Conservation (phyloP, 2,329 filamentous ascomycete genomes). For the Onygenales sp. region DNA sequence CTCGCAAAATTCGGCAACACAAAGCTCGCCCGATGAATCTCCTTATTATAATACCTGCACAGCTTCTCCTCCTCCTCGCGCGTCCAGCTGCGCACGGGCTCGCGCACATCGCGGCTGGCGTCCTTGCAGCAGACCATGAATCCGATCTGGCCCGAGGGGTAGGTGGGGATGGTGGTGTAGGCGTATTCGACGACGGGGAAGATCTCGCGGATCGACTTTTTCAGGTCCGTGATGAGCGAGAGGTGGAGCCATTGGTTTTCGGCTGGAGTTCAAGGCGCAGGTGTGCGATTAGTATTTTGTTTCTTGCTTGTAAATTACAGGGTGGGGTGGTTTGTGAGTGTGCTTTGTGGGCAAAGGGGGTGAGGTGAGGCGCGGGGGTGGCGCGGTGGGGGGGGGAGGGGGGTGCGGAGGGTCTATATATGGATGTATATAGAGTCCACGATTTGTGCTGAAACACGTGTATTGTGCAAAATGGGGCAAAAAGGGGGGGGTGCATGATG, state of each 20-base stretch:
- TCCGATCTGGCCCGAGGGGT: constrained; percentile 96
- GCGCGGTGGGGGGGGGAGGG: constrained; percentile 1
- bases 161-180: constrained; percentile 97
- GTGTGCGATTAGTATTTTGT: constrained; percentile 12
- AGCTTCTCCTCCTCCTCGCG: constrained; percentile 83
- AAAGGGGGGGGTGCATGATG: constrained; percentile 7
- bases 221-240: constrained; percentile 83
- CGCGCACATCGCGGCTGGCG: constrained; percentile 68
- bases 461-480: background rate
- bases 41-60: constrained; percentile 94
- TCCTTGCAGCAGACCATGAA: constrained; percentile 99
- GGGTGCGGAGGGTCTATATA: constrained; percentile 2
- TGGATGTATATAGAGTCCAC: background rate
- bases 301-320: background rate
- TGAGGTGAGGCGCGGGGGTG: background rate
- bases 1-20: constrained; percentile 88
- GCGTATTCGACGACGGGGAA: constrained; percentile 98
- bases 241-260: constrained; percentile 99
- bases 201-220: constrained; percentile 92
- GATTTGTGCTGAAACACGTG: background rate
- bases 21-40: constrained; percentile 93
- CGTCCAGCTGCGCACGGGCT: constrained; percentile 72
- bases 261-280: constrained; percentile 43
- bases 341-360: background rate
- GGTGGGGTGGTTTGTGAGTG: background rate